Percentiles rank a stretch among this genome's conserved stretches.
Evolutionary conservation across 306 rosid genomes (phyloP).

Genomic region (Quercus dentata): DNA sequence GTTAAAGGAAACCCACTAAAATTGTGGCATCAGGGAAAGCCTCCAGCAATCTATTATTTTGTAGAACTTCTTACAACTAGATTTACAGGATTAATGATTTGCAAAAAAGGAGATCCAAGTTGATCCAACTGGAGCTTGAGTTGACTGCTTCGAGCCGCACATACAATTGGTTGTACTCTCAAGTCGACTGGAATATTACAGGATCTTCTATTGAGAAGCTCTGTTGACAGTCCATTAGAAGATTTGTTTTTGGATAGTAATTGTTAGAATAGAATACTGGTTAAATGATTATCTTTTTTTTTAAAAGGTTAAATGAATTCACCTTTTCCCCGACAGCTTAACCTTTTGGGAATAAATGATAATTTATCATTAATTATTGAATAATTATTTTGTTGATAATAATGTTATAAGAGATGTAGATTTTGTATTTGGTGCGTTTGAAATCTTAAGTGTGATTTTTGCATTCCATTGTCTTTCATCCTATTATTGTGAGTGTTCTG

Average conservation of each 20-base stretch:
- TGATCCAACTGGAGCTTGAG: not conserved
- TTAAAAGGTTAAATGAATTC: no score
- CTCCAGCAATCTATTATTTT: not conserved
- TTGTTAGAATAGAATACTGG: no score
- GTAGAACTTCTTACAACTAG: not conserved
- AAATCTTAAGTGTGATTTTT: not conserved
- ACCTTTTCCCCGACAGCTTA: no score
- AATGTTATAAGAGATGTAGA: not conserved
- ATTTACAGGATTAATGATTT: not conserved
- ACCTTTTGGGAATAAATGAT: no score
- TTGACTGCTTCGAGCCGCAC: not conserved
- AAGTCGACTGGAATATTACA: not conserved
- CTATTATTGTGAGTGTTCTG: constrained; percentile 1
- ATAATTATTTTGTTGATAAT: not conserved
- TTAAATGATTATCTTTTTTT: no score
- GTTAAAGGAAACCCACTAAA: not conserved
- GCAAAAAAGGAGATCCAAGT: not conserved
- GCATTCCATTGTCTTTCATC: constrained; percentile 11
- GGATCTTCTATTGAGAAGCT: not conserved
- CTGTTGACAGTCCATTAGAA: not conserved
- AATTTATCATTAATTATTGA: not conserved
- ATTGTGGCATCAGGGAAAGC: not conserved
- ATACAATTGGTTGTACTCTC: not conserved
- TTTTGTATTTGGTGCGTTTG: constrained; percentile 1
- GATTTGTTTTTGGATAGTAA: constrained; percentile 1